Conservation (phyloP, 371 early-diverging fungal genomes). For the Mortierella sp. region DNA sequence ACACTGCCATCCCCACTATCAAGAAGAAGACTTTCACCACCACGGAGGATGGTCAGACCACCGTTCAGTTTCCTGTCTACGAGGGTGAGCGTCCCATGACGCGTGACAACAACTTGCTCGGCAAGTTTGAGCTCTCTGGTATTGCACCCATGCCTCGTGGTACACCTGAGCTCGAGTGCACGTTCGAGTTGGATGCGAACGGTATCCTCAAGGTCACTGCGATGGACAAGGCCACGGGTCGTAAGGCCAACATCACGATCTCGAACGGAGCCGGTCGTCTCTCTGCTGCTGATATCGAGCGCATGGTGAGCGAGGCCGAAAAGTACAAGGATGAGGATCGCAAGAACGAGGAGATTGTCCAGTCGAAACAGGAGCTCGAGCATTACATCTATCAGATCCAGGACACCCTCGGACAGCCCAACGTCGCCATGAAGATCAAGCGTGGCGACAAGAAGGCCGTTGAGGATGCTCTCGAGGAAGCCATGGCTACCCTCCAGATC, state of each 20-base stretch:
- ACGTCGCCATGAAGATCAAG: slow-evolving; percentile 84
- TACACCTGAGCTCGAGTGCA: slow-evolving; percentile 90
- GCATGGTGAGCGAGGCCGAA: slow-evolving; percentile 91
- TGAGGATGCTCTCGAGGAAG: slow-evolving; percentile 81
- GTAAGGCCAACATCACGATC: slow-evolving; percentile 91
- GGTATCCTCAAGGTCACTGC: slow-evolving; percentile 96
- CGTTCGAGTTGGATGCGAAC: slow-evolving; percentile 96
- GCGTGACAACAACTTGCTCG: slow-evolving; percentile 93
- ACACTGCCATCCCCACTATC: slow-evolving; percentile 91
- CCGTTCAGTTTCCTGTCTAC: slow-evolving; percentile 91
- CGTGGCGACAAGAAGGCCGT: slow-evolving; percentile 86
- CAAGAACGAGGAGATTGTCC: slow-evolving; percentile 81
- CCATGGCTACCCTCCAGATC: slow-evolving; percentile 72
- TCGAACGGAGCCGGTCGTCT: slow-evolving; percentile 93
- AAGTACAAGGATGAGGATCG: slow-evolving; percentile 89
- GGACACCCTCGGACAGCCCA: slow-evolving; percentile 84
- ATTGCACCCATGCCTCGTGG: slow-evolving; percentile 92
- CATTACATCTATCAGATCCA: slow-evolving; percentile 89
- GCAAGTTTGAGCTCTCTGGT: slow-evolving; percentile 89
- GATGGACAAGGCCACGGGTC: slow-evolving; percentile 91
- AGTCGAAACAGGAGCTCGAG: slow-evolving; percentile 90
- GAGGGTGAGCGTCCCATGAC: slow-evolving; percentile 93
- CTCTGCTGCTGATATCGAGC: slow-evolving; percentile 89
- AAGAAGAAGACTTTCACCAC: slow-evolving; percentile 94
- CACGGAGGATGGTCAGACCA: slow-evolving; percentile 92